phyloP scores from a whole-genome alignment of 2,329 filamentous ascomycete genomes.

The Microascus cirrosus region DNA sequence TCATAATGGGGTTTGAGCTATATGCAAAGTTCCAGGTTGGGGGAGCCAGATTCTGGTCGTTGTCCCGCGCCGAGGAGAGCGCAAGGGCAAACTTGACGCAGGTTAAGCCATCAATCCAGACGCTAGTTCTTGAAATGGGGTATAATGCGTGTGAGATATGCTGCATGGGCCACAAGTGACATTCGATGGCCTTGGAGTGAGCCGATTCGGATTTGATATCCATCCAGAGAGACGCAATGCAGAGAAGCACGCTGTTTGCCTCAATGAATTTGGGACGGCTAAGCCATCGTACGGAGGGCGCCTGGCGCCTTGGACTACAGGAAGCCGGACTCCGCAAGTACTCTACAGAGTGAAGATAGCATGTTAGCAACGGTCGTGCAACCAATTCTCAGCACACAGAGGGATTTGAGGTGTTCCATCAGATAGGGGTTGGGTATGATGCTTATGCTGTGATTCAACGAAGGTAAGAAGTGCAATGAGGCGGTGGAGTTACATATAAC shows the following conservation, averaged over 20 bases:
- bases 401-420: background rate
- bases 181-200: background rate
- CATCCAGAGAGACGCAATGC: background rate
- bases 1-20: background rate
- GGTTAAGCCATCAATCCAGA: background rate
- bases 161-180: background rate
- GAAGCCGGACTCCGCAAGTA: constrained; percentile 50
- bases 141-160: background rate
- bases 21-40: background rate
- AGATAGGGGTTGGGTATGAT: background rate
- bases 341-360: constrained; percentile 24
- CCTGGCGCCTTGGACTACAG: constrained; percentile 22
- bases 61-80: background rate
- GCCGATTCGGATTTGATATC: background rate
- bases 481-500: background rate
- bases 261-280: background rate
- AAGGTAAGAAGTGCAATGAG: background rate
- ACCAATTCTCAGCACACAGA: background rate
- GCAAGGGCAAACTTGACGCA: background rate
- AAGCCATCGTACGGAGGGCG: background rate
- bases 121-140: background rate
- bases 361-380: background rate
- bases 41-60: background rate
- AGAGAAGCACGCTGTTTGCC: background rate
- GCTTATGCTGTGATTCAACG: background rate